phyloP scores from a whole-genome alignment of 345 rosid species.

The Kernera saxatilis region DNA sequence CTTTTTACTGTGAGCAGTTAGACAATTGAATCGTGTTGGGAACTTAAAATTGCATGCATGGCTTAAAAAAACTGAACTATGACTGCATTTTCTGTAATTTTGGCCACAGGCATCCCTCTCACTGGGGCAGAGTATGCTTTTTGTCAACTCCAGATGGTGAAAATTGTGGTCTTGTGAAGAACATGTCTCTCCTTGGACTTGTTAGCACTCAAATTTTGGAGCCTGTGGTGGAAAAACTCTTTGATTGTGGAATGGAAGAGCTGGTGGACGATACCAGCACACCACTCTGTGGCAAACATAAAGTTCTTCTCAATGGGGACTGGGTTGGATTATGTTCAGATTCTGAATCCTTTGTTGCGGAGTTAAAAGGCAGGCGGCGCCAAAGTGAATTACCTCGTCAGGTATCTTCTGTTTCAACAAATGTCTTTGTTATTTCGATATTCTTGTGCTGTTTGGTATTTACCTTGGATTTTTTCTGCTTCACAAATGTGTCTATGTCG shows the following conservation, averaged over 20 bases:
- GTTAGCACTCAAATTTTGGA: slow-evolving; percentile 50
- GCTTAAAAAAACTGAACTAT: background rate
- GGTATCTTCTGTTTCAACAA: slow-evolving; percentile 36
- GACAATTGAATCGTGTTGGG: background rate
- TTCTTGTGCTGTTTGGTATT: slow-evolving; percentile 4
- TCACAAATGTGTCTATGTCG: background rate
- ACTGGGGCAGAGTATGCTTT: slow-evolving; percentile 93
- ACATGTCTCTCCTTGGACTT: slow-evolving; percentile 71
- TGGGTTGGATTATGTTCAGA: slow-evolving; percentile 76
- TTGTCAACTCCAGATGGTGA: slow-evolving; percentile 94
- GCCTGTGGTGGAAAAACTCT: slow-evolving; percentile 38
- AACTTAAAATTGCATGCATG: background rate
- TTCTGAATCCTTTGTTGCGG: slow-evolving; percentile 47
- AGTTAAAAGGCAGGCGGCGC: slow-evolving; percentile 53
- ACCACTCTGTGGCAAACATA: slow-evolving; percentile 42
- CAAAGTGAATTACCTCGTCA: slow-evolving; percentile 51
- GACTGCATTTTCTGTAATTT: background rate
- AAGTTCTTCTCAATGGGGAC: slow-evolving; percentile 77
- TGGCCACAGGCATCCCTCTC: slow-evolving; percentile 77
- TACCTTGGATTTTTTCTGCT: background rate
- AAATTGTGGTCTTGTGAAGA: slow-evolving; percentile 95
- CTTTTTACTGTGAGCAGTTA: background rate
- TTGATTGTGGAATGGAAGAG: slow-evolving; percentile 63
- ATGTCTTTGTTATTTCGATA: background rate
- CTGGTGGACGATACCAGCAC: slow-evolving; percentile 47